Base-by-base conservation (phyloP, 106 monocot genomes). In the Narthecium ossifragum region DNA sequence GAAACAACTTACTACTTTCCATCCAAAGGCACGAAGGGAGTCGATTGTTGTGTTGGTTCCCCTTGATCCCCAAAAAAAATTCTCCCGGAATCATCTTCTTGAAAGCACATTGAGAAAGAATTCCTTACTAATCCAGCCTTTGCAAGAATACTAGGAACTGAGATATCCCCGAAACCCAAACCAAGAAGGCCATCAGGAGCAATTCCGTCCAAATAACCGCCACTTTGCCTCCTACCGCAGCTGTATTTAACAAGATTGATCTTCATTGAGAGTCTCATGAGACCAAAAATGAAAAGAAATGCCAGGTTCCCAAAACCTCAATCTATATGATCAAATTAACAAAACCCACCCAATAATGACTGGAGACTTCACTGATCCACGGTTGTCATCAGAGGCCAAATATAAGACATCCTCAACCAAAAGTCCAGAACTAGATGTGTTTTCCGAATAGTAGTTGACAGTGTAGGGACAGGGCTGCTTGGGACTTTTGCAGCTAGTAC, bases 141-240 rank as follows among this genome's bases (percentile, higher is more conserved):
- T 70, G 93, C 82, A 48, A 94, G 85, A 51, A 83, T 68, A 57
- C 85, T 80, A 51, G 93, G 93, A 57, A 94, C 82, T 27, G 93
- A 86, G 53, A 94, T 75, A n/a, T 85, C 55, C 6, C 89, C 93
- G 53, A 85, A 72, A 11, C 93, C 93, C 24, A 94, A 66, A 48
- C 93, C 93, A 78, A 94, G 85, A 63, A 94, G 74, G n/a, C 93
- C 93, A 77, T 94, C 93, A 64, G 93, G 93, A 63, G 93, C 93
- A 68, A 88, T 83, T 38, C 93, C 93, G 55, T 85, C 89, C 66
- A 94, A 69, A 75, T 82, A 94, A 15, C 80, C 82, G 61, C 93
- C 93, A 77, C 82, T 85, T 63, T 94, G 93, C 65, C 59, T 85
- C 64, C 70, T 89, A 45, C 93, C 93, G 60, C 93, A 94, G 13